Conservation (phyloP, 495 filamentous ascomycete genomes). For the Tuber indicum region DNA sequence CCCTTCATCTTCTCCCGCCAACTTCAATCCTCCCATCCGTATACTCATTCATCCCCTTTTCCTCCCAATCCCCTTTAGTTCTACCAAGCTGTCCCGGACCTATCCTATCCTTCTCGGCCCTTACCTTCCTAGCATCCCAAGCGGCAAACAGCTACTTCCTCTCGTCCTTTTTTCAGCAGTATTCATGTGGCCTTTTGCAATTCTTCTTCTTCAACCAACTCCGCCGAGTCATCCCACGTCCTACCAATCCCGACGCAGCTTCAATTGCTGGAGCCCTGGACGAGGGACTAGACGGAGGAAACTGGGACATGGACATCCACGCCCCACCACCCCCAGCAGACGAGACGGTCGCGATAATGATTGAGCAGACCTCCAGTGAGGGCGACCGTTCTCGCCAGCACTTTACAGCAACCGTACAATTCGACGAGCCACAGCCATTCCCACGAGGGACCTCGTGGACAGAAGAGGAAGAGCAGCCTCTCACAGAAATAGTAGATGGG, state of each 20-base stretch:
- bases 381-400: slow-evolving; percentile 17
- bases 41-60: slow-evolving; percentile 33
- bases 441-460: slow-evolving; percentile 13
- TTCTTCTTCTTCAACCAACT: slow-evolving; percentile 29
- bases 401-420: slow-evolving; percentile 33
- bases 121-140: slow-evolving; percentile 20
- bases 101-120: slow-evolving; percentile 25
- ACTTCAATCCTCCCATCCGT: slow-evolving; percentile 34
- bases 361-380: slow-evolving; percentile 26
- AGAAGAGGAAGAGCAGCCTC: slow-evolving; percentile 12
- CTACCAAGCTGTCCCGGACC: slow-evolving; percentile 17
- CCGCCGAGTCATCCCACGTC: slow-evolving; percentile 32
- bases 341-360: slow-evolving; percentile 32
- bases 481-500: slow-evolving; percentile 14
- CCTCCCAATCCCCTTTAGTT: slow-evolving; percentile 28
- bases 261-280: slow-evolving; percentile 30
- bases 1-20: slow-evolving; percentile 33
- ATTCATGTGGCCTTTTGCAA: slow-evolving; percentile 20
- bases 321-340: slow-evolving; percentile 7
- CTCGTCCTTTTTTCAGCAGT: slow-evolving; percentile 35
- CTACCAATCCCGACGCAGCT: slow-evolving; percentile 31
- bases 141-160: slow-evolving; percentile 31
- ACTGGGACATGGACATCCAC: slow-evolving; percentile 19
- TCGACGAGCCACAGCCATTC: slow-evolving; percentile 12
- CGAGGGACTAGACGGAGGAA: slow-evolving; percentile 13